Conservation (phyloP, 257 asterid genomes). For the Solanum chilense region DNA sequence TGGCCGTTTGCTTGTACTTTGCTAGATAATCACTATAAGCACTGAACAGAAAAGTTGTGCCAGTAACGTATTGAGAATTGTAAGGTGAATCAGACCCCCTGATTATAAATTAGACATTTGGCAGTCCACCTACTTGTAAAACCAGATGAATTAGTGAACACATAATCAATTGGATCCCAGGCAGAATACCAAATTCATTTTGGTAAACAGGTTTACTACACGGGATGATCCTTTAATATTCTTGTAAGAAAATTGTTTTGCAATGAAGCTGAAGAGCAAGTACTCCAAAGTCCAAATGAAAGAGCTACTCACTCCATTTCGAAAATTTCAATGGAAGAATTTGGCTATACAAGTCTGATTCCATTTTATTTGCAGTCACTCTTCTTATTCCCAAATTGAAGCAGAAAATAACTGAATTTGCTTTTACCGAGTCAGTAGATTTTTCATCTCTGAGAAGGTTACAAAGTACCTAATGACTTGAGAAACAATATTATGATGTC, state of each 20-base stretch:
- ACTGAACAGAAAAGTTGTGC: constrained; percentile 43
- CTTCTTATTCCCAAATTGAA: background rate
- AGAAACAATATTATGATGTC: background rate
- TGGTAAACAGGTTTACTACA: background rate
- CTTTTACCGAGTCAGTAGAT: background rate
- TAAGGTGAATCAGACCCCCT: constrained; percentile 60
- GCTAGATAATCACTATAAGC: constrained; percentile 45
- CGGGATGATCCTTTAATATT: too few relatives aligned
- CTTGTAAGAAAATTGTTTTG: too few relatives aligned
- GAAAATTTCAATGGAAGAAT: too few relatives aligned
- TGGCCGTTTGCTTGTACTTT: constrained; percentile 28
- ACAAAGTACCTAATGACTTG: background rate
- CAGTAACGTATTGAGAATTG: constrained; percentile 67
- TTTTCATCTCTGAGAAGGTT: background rate
- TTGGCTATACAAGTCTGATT: background rate
- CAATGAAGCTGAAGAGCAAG: too few relatives aligned
- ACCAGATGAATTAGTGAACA: background rate
- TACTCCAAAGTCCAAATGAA: too few relatives aligned
- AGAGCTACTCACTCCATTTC: too few relatives aligned
- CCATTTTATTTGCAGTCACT: background rate
- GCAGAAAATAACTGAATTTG: background rate
- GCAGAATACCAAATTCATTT: background rate
- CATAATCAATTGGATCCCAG: background rate
- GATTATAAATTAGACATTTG: background rate
- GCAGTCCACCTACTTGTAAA: background rate